Percentiles rank a stretch among this genome's conserved stretches.
These are phyloP conservation scores for Rubroboletus pulcherrimus DNA, from an alignment of 768 basidiomycete species.

Conservation along the genomic window DNA sequence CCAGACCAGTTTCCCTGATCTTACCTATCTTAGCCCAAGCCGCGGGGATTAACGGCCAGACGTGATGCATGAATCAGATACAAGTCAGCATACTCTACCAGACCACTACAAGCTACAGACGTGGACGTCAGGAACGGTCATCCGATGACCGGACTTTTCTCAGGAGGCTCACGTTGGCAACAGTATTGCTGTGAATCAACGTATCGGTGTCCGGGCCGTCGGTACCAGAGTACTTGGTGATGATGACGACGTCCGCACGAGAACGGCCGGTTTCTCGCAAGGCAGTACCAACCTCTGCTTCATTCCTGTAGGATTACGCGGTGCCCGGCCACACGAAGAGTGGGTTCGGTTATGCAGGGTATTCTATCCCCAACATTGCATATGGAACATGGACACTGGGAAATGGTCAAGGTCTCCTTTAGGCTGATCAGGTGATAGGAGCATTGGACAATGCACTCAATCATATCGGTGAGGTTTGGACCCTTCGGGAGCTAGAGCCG, in stretches of 20 bases:
- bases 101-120: slow-evolving; percentile 53
- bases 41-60: slow-evolving; percentile 51
- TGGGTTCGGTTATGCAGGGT: slow-evolving; percentile 31
- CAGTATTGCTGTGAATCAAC: slow-evolving; percentile 48
- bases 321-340: slow-evolving; percentile 42
- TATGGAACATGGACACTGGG: slow-evolving; percentile 68
- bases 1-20: slow-evolving; percentile 51
- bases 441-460: slow-evolving; percentile 58
- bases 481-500: not conserved
- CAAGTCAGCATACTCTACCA: slow-evolving; percentile 61
- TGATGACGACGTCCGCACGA: slow-evolving; percentile 58
- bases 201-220: slow-evolving; percentile 49
- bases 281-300: slow-evolving; percentile 41
- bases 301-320: slow-evolving; percentile 59
- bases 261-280: slow-evolving; percentile 50
- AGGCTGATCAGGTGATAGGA: slow-evolving; percentile 50
- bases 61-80: slow-evolving; percentile 65
- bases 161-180: slow-evolving; percentile 45
- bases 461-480: slow-evolving; percentile 49
- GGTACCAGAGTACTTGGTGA: slow-evolving; percentile 59
- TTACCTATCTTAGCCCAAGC: slow-evolving; percentile 64
- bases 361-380: slow-evolving; percentile 45
- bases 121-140: not conserved
- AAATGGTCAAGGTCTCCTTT: slow-evolving; percentile 46
- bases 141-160: not conserved